Evolutionary conservation across 345 rosid genomes (phyloP), one percentile per base, ranked within the genome.

Genomic region (Salix purpurea): DNA sequence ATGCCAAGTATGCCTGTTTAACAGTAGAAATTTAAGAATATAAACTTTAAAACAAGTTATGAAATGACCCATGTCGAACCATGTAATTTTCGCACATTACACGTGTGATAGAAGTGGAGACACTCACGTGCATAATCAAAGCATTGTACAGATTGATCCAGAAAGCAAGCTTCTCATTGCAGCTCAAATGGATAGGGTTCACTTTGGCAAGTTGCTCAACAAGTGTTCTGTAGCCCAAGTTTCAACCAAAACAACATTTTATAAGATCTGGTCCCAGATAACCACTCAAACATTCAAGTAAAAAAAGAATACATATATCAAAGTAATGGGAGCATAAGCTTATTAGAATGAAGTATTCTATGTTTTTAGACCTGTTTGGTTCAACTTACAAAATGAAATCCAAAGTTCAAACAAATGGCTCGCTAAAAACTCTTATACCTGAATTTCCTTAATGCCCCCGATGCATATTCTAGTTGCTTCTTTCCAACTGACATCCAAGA

Each of bases 121-220:
- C 69, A 75, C 97, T 48, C 68, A 94, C 97, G 81, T 94, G 98
- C 97, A 94, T 94, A 79, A 94, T 91, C 86, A 92, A 83, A 23
- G 97, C 97, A 77, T 94, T 90, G 77, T 91, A 92, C 77, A 94
- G 81, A 84, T 94, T 94, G 80, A 94, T 91, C 97, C 98, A 94
- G 77, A 94, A 94, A 67, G 98, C 94, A 19, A 92, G 94, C 87
- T 89, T 94, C 90, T 81, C 78, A 65, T 62, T 21, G 39, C 24
- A 75, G 65, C 75, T 74, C 78, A 79, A 79, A 62, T 79, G 82
- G 65, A 79, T 74, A 24, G 82, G 82, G 28, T 79, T 79, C 70
- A 79, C 82, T 70, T 74, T 79, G 77, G 82, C 82, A 42, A 79
- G 74, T 39, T 74, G 78, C 70, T 79, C 82, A 39, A 79, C 78